Evolutionary conservation across 352 stramenopile species (phyloP).

Genomic region (Phytophthora crassamura): DNA sequence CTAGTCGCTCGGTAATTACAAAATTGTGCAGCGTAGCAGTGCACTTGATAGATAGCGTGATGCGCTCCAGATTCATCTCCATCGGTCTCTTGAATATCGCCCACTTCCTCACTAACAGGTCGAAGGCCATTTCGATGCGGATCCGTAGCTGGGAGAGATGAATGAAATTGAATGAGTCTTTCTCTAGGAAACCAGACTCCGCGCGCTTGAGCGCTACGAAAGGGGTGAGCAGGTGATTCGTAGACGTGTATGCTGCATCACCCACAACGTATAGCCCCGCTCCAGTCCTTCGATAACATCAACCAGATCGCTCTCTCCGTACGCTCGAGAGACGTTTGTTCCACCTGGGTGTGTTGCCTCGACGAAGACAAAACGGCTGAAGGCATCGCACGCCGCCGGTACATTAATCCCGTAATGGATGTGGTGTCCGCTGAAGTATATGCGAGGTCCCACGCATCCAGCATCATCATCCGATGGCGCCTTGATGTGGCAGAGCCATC

Average conservation of each 20-base stretch:
- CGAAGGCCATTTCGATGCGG: constrained; percentile 53
- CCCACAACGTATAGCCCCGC: constrained; percentile 1
- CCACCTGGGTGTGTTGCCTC: neutral
- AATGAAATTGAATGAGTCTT: constrained; percentile 2
- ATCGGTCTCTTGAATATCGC: constrained; percentile 24
- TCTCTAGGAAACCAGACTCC: neutral
- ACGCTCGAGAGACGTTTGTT: neutral
- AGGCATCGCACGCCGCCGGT: neutral
- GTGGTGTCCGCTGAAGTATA: constrained; percentile 8
- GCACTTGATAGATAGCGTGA: neutral
- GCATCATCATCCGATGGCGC: neutral
- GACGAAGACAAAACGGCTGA: constrained; percentile 9
- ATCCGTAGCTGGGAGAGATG: constrained; percentile 42
- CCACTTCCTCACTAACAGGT: constrained; percentile 36
- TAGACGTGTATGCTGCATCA: constrained; percentile 4
- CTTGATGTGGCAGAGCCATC: constrained; percentile 1
- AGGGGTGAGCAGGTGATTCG: constrained; percentile 1
- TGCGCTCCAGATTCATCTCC: neutral
- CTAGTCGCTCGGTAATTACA: neutral
- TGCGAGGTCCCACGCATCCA: too few species aligned
- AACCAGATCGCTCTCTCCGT: neutral
- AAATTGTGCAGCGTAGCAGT: neutral
- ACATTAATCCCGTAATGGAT: constrained; percentile 1
- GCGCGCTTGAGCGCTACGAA: neutral
- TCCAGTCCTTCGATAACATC: neutral